Conservation (phyloP, 805 yeast genomes). For the Starmerella apis region DNA sequence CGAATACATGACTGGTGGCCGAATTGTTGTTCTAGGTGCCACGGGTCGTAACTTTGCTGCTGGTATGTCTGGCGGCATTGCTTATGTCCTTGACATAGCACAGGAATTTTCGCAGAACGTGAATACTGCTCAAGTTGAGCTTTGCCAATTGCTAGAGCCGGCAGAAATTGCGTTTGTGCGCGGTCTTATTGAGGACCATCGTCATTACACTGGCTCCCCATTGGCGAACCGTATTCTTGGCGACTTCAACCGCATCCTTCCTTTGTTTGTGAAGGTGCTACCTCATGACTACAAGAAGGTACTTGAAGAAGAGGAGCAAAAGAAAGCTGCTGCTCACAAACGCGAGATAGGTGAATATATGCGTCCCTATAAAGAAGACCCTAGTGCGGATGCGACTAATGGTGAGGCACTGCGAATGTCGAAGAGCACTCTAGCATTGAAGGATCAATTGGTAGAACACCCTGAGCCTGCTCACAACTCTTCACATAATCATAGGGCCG, state of each 20-base stretch:
- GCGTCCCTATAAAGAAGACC: conserved; percentile 62
- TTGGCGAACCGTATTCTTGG: conserved; percentile 72
- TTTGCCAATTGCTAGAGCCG: conserved; percentile 68
- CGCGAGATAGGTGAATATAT: conserved; percentile 53
- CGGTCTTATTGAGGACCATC: conserved; percentile 87
- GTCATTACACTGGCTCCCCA: conserved; percentile 87
- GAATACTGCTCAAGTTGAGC: conserved; percentile 71
- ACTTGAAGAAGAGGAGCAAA: conserved; percentile 61
- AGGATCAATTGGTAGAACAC: conserved; percentile 14
- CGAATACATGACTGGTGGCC: conserved; percentile 99
- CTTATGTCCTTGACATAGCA: conserved; percentile 89
- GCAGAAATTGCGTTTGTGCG: conserved; percentile 88
- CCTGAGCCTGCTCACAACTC: not conserved
- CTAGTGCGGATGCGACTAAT: conserved; percentile 75
- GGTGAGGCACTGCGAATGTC: conserved; percentile 59
- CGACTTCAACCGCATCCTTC: conserved; percentile 80
- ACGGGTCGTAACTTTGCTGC: conserved; percentile 92
- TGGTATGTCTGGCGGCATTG: conserved; percentile 99
- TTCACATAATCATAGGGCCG: conserved; percentile 31
- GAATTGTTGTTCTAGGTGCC: conserved; percentile 83
- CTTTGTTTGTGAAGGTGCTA: conserved; percentile 83
- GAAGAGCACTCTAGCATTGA: conserved; percentile 23
- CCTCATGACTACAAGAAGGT: conserved; percentile 89
- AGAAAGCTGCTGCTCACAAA: conserved; percentile 50
- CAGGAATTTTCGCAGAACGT: conserved; percentile 78